Base-by-base conservation (phyloP, 768 basidiomycete genomes). In the Omphalotus guepiniiformis region DNA sequence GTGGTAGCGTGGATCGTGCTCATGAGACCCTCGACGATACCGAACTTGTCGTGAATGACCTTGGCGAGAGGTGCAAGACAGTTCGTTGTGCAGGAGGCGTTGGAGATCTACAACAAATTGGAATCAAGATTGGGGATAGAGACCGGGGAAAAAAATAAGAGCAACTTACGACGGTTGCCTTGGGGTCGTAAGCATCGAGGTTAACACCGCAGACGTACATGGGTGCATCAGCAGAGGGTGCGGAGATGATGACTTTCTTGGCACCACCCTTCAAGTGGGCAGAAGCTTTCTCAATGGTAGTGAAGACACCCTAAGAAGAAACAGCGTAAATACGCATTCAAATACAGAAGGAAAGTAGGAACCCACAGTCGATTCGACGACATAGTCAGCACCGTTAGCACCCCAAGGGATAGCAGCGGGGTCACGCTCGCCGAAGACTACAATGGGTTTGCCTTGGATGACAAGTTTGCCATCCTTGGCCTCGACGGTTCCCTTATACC, bases 31-130 rank as follows among this genome's bases (percentile, higher is more conserved):
- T 99, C 95, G 52, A 88, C 78, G 61, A 99, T 94, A 59, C 88
- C 90, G 62, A 90, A 97, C 53, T 91, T 93, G 82, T 98, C 96
- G 72, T 99, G 60, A 76, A 99, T 78, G 68, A 97, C 86, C 79
- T 99, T 99, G 68, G 94, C 95, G 52, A 99, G 82, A 53, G 95
- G 93, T n/a, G 95, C 95, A 50, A 99, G 82, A 72, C 95, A 99
- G 85, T 99, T 99, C 69, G 95, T 99, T 38, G 95, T 98, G 83
- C 95, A 98, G 18, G 94, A 97, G 25, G 95, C 95, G 71, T 99
- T 98, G 58, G 95, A 99, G 70, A 98, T 90, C 82, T 85, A 57
- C n/a, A 15, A 4, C 40, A 34, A 16, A 26, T 7, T 15, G 19
- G 6, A 21, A 22, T 22, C 7, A 18, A 13, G 9, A 19, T 38